phyloP scores from a whole-genome alignment of 306 rosid genomes.

The Benincasa hispida region DNA sequence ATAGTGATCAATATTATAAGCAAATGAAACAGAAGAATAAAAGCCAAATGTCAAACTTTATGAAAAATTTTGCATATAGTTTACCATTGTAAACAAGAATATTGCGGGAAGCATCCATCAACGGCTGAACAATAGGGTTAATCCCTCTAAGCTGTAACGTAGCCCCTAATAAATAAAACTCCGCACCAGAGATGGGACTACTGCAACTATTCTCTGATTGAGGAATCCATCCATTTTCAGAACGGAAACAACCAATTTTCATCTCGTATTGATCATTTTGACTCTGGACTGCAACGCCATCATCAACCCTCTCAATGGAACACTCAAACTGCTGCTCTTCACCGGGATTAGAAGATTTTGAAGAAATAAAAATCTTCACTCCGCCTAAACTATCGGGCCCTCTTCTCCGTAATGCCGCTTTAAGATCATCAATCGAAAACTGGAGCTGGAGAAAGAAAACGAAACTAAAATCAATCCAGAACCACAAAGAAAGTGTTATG shows the following conservation, averaged over 20 bases:
- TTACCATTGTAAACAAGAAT: slow-evolving; percentile 70
- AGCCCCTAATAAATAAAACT: slow-evolving; percentile 58
- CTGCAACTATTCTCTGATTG: not conserved
- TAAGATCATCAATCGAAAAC: slow-evolving; percentile 40
- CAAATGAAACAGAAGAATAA: not conserved
- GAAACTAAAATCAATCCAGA: not conserved
- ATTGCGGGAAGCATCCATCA: slow-evolving; percentile 43
- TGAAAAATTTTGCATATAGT: not conserved
- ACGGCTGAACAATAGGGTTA: slow-evolving; percentile 57
- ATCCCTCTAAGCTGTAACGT: slow-evolving; percentile 76
- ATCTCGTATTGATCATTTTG: not conserved
- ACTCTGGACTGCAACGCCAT: not conserved
- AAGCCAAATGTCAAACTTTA: not conserved
- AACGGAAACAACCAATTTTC: not conserved
- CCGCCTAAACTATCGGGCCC: slow-evolving; percentile 76
- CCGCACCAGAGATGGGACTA: slow-evolving; percentile 13
- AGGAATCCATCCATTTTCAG: not conserved
- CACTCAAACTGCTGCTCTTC: slow-evolving; percentile 22
- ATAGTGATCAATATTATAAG: not conserved
- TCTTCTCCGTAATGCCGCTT: slow-evolving; percentile 55
- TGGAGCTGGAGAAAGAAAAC: slow-evolving; percentile 14
- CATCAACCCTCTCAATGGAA: slow-evolving; percentile 20
- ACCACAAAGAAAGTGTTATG: not conserved
- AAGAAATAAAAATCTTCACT: slow-evolving; percentile 38
- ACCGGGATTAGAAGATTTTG: not conserved